Conservation (phyloP, 768 basidiomycete genomes). For the Pisolithus tinctorius region DNA sequence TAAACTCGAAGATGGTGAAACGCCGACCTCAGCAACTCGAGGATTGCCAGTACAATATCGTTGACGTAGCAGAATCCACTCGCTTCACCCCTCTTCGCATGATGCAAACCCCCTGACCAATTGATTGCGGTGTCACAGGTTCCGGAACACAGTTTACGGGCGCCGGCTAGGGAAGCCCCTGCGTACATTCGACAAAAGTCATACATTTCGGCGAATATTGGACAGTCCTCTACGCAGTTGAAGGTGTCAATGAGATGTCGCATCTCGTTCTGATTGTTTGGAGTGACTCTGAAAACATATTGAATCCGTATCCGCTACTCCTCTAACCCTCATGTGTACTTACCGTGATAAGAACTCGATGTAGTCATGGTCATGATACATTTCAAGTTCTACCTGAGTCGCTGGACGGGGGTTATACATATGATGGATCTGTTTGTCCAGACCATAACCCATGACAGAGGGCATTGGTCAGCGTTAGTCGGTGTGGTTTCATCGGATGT, state of each 20-base stretch:
- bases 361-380: constrained; percentile 93
- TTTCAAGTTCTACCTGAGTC: constrained; percentile 81
- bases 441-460: constrained; percentile 92
- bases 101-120: constrained; percentile 98
- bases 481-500: constrained; percentile 98
- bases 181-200: constrained; percentile 93
- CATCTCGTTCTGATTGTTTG: constrained; percentile 64
- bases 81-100: constrained; percentile 96
- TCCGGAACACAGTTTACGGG: constrained; percentile 78
- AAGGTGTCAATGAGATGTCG: constrained; percentile 74
- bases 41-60: constrained; percentile 90
- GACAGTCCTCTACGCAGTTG: constrained; percentile 97
- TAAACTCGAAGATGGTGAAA: background rate
- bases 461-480: constrained; percentile 92
- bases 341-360: constrained; percentile 92
- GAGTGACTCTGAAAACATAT: constrained; percentile 62
- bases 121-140: constrained; percentile 95
- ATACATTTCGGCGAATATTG: constrained; percentile 91
- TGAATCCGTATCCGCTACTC: background rate
- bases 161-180: constrained; percentile 86
- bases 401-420: constrained; percentile 87
- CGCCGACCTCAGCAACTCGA: constrained; percentile 77
- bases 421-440: constrained; percentile 91
- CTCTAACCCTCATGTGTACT: constrained; percentile 14
- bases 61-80: constrained; percentile 99